Conservation (phyloP, 140 eudicot species). For the Cichorium intybus region DNA sequence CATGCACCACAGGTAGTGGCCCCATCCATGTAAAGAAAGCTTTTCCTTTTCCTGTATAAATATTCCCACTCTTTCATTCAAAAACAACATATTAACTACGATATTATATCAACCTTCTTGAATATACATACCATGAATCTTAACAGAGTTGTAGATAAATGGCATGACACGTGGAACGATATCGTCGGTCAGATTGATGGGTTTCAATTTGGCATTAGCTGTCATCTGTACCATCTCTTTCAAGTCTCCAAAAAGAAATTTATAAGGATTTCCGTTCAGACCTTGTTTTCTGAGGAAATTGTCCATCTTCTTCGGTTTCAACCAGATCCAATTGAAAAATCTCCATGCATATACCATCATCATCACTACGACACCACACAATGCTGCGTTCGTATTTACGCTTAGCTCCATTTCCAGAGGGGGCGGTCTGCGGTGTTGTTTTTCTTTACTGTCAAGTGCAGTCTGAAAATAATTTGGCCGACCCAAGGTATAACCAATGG, state of each 20-base stretch:
- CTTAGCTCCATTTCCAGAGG: neutral
- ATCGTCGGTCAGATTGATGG: conserved; percentile 9
- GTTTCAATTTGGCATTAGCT: neutral
- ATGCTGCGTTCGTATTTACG: neutral
- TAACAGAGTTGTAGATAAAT: neutral
- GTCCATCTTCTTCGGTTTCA: conserved; percentile 7
- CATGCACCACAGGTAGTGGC: neutral
- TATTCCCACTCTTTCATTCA: neutral
- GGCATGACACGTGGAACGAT: conserved; percentile 11
- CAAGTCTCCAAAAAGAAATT: neutral
- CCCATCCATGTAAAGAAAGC: conserved; percentile 1
- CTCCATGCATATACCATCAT: neutral
- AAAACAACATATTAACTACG: too few species aligned
- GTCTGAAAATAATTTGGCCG: too few species aligned
- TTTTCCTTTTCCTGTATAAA: neutral
- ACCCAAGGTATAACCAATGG: too few species aligned
- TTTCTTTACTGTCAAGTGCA: too few species aligned
- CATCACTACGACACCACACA: neutral
- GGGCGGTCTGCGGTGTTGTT: too few species aligned
- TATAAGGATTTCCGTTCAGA: conserved; percentile 5
- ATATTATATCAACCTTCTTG: too few species aligned
- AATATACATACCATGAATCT: conserved; percentile 7
- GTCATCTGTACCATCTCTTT: neutral
- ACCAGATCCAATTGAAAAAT: conserved; percentile 4
- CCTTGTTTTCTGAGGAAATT: conserved; percentile 11